Evolutionary conservation across 768 basidiomycete genomes (phyloP), one percentile per base, ranked within the genome.

Genomic region (Rhodotorula graminis): DNA sequence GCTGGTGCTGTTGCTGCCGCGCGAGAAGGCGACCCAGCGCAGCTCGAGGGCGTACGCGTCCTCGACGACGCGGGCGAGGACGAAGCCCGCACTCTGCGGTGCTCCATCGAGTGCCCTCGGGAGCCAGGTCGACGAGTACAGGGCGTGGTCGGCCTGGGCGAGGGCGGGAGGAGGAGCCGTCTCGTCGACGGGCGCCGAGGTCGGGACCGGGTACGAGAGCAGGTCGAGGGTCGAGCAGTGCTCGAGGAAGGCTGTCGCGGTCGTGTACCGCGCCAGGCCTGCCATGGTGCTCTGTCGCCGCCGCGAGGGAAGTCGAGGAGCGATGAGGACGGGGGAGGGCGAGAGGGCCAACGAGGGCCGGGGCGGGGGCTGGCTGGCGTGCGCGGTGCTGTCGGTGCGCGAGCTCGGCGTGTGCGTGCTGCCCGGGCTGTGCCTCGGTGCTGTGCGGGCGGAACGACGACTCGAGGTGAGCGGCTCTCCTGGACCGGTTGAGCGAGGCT

Each of bases 141-240:
- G 85, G 59, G 92, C 91, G 83, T 93, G 92, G 81, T 92, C 90
- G 80, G 92, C 90, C 58, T 86, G 87, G 15, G 85, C 82, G 61
- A 76, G 66, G 37, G 25, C 29, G 3, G 70, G 57, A 7, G 33
- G 12, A 2, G 61, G 67, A 1, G 59, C 58, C 9, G 18, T 3
- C 11, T 67, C 62, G 55, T 68, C 63, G 47, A 65, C 55, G 25
- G 67, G 58, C 1, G 31, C 29, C 14, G 4, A 0, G 19, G 73
- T 69, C 12, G 67, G 59, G 6, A 74, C 70, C 29, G 66, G 52
- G 64, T 74, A 61, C 44, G 62, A 65, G n/a, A 74, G 14, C 8
- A 65, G 12, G 52, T 64, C 61, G 0, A 21, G 11, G 2, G 71
- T 65, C 18, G 67, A 68, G 19, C 18, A 3, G 33, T 59, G 31